These are phyloP conservation scores for Antitrichia curtipendula DNA, from an alignment of 225 moss, liverwort and hornwort genomes.

Conservation along the genomic window DNA sequence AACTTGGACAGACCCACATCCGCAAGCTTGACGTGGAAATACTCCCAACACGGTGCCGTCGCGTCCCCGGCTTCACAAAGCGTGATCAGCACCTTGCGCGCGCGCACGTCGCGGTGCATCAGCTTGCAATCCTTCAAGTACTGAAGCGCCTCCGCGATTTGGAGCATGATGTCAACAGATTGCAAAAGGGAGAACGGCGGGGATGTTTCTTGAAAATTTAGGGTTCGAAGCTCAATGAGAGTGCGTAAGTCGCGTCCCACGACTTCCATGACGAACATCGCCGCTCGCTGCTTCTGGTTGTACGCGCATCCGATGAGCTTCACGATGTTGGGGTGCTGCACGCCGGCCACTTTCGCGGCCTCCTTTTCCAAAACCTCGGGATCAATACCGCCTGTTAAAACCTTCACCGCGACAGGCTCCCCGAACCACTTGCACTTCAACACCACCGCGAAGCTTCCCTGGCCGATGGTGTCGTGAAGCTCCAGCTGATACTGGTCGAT, in stretches of 20 bases:
- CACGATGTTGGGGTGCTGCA: slow-evolving; percentile 44
- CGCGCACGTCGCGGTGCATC: slow-evolving; percentile 41
- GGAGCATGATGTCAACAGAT: slow-evolving; percentile 39
- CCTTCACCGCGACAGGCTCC: slow-evolving; percentile 41
- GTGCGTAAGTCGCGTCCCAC: slow-evolving; percentile 38
- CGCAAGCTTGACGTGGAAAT: slow-evolving; percentile 43
- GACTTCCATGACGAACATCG: slow-evolving; percentile 43
- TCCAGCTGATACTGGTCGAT: slow-evolving; percentile 42
- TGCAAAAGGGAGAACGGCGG: slow-evolving; percentile 37
- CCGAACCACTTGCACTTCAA: slow-evolving; percentile 47
- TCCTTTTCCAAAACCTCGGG: slow-evolving; percentile 15
- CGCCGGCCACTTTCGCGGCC: slow-evolving; percentile 12
- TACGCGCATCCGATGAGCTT: slow-evolving; percentile 41
- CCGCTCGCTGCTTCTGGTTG: slow-evolving; percentile 24
- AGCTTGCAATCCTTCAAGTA: slow-evolving; percentile 40
- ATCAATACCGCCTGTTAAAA: slow-evolving; percentile 8
- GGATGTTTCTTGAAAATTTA: slow-evolving; percentile 1
- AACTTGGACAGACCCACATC: slow-evolving; percentile 37
- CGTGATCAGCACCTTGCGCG: slow-evolving; percentile 33
- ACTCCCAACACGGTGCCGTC: slow-evolving; percentile 24
- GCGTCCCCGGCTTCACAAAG: slow-evolving; percentile 24
- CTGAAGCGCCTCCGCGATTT: slow-evolving; percentile 43
- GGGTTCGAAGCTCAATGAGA: slow-evolving; percentile 24
- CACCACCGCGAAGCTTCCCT: slow-evolving; percentile 29
- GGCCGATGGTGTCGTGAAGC: slow-evolving; percentile 30